Evolutionary conservation across 768 basidiomycete genomes (phyloP).

Genomic region (Boletus edulis): DNA sequence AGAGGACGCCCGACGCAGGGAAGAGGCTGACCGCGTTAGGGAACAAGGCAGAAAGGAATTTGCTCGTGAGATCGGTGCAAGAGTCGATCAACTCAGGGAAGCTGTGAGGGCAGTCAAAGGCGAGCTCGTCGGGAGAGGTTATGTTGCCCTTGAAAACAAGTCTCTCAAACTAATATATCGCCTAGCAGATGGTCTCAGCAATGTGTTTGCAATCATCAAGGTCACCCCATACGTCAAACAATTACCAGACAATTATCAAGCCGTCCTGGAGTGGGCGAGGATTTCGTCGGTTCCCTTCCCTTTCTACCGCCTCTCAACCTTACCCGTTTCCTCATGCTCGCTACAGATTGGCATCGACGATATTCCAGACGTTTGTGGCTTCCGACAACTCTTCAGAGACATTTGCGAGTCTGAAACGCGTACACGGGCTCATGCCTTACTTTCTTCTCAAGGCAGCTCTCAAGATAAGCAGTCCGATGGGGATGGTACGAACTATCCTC

Average conservation of each 20-base stretch:
- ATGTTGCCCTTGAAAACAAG: not conserved
- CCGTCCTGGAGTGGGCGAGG: conserved; percentile 94
- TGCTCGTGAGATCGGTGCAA: conserved; percentile 76
- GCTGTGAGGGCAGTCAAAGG: conserved; percentile 88
- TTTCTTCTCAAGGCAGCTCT: conserved; percentile 92
- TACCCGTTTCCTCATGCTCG: conserved; percentile 2
- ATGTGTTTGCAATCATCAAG: conserved; percentile 87
- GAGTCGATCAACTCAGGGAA: conserved; percentile 84
- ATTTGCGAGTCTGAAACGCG: conserved; percentile 82
- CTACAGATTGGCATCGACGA: conserved; percentile 85
- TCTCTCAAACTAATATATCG: conserved; percentile 3
- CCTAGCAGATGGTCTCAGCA: conserved; percentile 76
- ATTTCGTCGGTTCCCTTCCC: conserved; percentile 73
- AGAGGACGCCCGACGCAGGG: conserved; percentile 73
- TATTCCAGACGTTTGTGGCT: conserved; percentile 94
- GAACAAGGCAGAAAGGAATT: conserved; percentile 88
- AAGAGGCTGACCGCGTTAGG: conserved; percentile 84
- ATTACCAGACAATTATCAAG: conserved; percentile 81
- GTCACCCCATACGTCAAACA: conserved; percentile 70
- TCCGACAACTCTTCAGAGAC: conserved; percentile 90
- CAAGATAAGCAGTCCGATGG: conserved; percentile 91
- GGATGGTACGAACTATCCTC: conserved; percentile 89
- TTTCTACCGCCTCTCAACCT: not conserved
- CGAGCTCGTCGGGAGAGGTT: conserved; percentile 87
- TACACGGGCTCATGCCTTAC: conserved; percentile 97